Evolutionary conservation across 371 early-diverging fungal species (phyloP).

Genomic region (Mortierella sp.): DNA sequence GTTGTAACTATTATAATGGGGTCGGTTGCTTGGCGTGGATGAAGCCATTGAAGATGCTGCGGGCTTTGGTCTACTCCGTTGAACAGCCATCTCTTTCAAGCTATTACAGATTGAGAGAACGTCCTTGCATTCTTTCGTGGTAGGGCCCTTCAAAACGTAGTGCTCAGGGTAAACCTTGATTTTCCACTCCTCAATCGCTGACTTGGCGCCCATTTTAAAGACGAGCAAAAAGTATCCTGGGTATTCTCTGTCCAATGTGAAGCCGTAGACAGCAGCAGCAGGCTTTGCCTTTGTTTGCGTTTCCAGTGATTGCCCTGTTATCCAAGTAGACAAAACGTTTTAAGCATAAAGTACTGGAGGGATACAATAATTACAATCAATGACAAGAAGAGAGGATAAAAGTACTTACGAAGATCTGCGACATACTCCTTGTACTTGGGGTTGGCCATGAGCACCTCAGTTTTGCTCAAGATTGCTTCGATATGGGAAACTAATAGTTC

Average conservation of each 20-base stretch:
- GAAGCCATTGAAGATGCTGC: slow-evolving; percentile 20
- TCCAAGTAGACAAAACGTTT: not conserved
- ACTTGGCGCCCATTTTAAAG: slow-evolving; percentile 47
- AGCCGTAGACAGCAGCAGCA: slow-evolving; percentile 47
- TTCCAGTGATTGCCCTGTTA: slow-evolving; percentile 37
- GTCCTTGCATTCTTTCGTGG: slow-evolving; percentile 46
- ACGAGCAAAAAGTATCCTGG: slow-evolving; percentile 50
- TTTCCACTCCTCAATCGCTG: slow-evolving; percentile 37
- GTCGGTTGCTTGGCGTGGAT: slow-evolving; percentile 20
- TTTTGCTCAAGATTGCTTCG: slow-evolving; percentile 82
- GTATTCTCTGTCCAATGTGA: slow-evolving; percentile 44
- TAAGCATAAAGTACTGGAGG: not conserved
- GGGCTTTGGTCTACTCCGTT: slow-evolving; percentile 34
- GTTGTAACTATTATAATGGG: slow-evolving; percentile 39
- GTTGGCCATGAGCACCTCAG: slow-evolving; percentile 74
- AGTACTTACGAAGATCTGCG: slow-evolving; percentile 36
- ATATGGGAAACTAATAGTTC: slow-evolving; percentile 92
- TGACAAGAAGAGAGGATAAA: not conserved
- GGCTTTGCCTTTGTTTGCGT: slow-evolving; percentile 55
- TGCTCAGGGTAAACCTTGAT: slow-evolving; percentile 51
- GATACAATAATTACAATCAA: not conserved
- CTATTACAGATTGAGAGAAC: slow-evolving; percentile 25
- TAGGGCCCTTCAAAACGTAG: slow-evolving; percentile 44
- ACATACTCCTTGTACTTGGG: slow-evolving; percentile 67
- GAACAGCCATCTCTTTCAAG: slow-evolving; percentile 51